Base-by-base conservation (phyloP, 2,329 filamentous ascomycete genomes). In the Calonectria fujianensis region DNA sequence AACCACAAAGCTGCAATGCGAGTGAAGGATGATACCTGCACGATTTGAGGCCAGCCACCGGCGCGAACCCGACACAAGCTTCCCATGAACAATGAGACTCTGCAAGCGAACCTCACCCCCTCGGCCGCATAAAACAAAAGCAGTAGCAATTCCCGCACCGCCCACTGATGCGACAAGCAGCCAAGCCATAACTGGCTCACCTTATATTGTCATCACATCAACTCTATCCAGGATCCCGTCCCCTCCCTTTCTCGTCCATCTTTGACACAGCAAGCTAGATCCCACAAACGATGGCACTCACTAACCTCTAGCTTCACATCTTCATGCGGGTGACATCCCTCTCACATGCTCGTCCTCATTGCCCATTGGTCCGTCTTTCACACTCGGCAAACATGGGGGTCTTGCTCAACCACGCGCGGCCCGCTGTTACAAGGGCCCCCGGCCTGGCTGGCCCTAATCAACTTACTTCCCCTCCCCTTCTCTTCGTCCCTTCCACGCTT, bases 251-350 rank as follows among this genome's bases (percentile, higher is more conserved):
- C 51, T 59, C 71, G 27, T 37, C 18, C n/a, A 14, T 41, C 29
- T 13, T 50, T 50, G n/a, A 48, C 39, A 65, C 9, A 24, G n/a
- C 13, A 41, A 52, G 54, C 39, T 10, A 35, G 50, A 65, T 65
- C 37, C 48, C 69, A 37, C 59, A 67, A 59, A 45, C 70, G 70
- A 72, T 68, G 31, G 51, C 57, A 65, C 66, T 65, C 66, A 59
- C 67, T 74, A 70, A 18, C 41, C 67, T 73, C 71, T 74, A 69
- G 72, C 52, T 37, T 70, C 71, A 68, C 59, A 48, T 63, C 39
- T 79, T 80, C 77, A 80, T 80, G 79, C 79, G 74, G 78, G 79
- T 80, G 79, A 80, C 79, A 74, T 78, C 76, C 69, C 73, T 75
- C 79, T 78, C 79, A 80, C 79, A 80, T 68, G 74, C 72, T 69